phyloP scores from a whole-genome alignment of 352 stramenopile genomes.

The Stramenopiles sp. region DNA sequence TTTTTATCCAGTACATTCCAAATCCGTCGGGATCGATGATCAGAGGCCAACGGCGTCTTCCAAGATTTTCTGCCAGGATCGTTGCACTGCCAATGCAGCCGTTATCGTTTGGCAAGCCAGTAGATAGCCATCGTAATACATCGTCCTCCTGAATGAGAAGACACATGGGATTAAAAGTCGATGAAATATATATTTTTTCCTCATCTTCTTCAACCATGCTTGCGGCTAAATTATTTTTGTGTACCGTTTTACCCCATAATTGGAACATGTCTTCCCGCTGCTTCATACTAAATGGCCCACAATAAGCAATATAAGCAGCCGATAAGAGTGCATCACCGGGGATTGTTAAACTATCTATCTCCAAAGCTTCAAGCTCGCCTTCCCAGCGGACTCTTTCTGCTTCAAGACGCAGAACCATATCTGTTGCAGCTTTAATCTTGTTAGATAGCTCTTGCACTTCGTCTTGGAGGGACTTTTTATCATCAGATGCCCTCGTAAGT shows the following conservation, averaged over 20 bases:
- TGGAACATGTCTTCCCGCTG: slow-evolving; percentile 71
- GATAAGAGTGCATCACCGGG: slow-evolving; percentile 88
- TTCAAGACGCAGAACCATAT: slow-evolving; percentile 84
- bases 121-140: background rate
- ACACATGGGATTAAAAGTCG: background rate
- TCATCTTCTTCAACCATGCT: too few species aligned
- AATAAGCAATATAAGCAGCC: slow-evolving; percentile 93
- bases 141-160: background rate
- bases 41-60: slow-evolving; percentile 87
- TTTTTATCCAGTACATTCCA: slow-evolving; percentile 90
- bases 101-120: slow-evolving; percentile 84
- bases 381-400: slow-evolving; percentile 87
- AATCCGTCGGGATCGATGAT: slow-evolving; percentile 92
- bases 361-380: slow-evolving; percentile 91
- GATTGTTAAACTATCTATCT: slow-evolving; percentile 77
- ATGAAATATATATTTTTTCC: background rate
- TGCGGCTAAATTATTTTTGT: background rate
- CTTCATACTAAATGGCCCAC: slow-evolving; percentile 91
- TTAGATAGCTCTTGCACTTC: slow-evolving; percentile 67
- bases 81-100: slow-evolving; percentile 93
- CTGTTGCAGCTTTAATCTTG: slow-evolving; percentile 68
- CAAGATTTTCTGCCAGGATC: slow-evolving; percentile 96
- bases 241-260: background rate
- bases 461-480: slow-evolving; percentile 46
- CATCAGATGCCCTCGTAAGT: slow-evolving; percentile 32